Evolutionary conservation across 192 early-diverging fungal genomes (phyloP).

Genomic region (Umbelopsis isabellina): DNA sequence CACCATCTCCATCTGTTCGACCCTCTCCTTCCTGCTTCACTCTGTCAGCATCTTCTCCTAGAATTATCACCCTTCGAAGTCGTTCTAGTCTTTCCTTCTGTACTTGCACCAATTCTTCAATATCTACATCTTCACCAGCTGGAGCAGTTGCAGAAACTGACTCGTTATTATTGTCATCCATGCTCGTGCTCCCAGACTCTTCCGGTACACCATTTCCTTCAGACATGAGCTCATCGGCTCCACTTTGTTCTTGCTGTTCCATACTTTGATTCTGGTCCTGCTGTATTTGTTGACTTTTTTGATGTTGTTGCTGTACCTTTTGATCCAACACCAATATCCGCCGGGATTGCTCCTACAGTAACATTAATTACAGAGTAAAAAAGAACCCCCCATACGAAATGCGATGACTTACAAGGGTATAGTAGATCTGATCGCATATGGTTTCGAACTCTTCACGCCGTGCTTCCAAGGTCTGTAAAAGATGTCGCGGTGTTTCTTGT

Average conservation of each 20-base stretch:
- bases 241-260: conserved; percentile 20
- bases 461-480: conserved; percentile 2
- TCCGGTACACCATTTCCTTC: conserved; percentile 20
- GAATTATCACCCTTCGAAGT: conserved; percentile 32
- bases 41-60: conserved; percentile 34
- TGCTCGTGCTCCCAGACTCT: not conserved
- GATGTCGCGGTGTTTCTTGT: not conserved
- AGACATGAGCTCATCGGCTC: not conserved
- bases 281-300: conserved; percentile 16
- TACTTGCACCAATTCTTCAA: conserved; percentile 36
- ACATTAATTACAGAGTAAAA: not conserved
- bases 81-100: conserved; percentile 36
- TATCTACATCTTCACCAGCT: conserved; percentile 32
- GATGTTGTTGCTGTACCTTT: conserved; percentile 17
- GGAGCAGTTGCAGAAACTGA: not conserved
- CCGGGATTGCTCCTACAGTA: conserved; percentile 38
- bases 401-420: conserved; percentile 28
- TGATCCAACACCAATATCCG: conserved; percentile 28
- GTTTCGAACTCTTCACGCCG: conserved; percentile 38
- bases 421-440: conserved; percentile 43
- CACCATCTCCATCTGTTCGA: conserved; percentile 27
- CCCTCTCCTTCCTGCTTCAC: conserved; percentile 28
- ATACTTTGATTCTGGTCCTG: conserved; percentile 18
- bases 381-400: not conserved
- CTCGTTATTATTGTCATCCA: not conserved